phyloP scores from a whole-genome alignment of 148 eudicot species.

The Arctostaphylos glauca region DNA sequence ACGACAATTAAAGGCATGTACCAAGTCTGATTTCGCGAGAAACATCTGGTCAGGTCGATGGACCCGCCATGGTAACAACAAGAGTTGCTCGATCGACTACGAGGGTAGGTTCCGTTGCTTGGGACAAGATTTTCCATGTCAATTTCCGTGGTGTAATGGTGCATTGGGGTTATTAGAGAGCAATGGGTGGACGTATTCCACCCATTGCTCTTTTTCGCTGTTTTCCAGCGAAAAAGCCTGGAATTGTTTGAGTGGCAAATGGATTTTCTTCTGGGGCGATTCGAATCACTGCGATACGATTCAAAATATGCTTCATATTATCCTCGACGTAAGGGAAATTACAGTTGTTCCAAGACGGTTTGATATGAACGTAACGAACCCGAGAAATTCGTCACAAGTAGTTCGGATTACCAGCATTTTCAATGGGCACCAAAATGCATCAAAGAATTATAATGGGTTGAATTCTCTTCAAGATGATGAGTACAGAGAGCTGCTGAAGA shows the following conservation, averaged over 20 bases:
- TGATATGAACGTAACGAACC: conserved; percentile 75
- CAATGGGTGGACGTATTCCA: conserved; percentile 94
- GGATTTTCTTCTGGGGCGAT: conserved; percentile 98
- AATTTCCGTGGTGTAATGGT: conserved; percentile 81
- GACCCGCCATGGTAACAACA: conserved; percentile 82
- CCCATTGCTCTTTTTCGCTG: conserved; percentile 82
- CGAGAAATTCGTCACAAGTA: conserved; percentile 42
- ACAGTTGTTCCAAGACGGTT: conserved; percentile 53
- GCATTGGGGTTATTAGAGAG: conserved; percentile 75
- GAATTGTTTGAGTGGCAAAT: conserved; percentile 65
- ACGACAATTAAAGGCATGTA: conserved; percentile 45
- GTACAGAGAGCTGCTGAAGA: conserved; percentile 49
- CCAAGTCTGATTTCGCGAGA: conserved; percentile 47
- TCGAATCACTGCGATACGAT: conserved; percentile 93
- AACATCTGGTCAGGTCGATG: conserved; percentile 90
- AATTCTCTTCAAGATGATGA: conserved; percentile 60
- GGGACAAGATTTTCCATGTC: conserved; percentile 50
- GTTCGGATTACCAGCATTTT: conserved; percentile 82
- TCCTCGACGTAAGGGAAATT: conserved; percentile 51
- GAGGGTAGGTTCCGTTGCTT: conserved; percentile 84
- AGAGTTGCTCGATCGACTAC: conserved; percentile 50
- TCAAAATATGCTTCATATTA: conserved; percentile 73
- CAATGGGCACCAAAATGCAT: conserved; percentile 70
- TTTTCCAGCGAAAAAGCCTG: conserved; percentile 52
- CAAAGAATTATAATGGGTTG: conserved; percentile 70